phyloP scores from a whole-genome alignment of 73 alveolate genomes.

The Paramecium tetraurelia region DNA sequence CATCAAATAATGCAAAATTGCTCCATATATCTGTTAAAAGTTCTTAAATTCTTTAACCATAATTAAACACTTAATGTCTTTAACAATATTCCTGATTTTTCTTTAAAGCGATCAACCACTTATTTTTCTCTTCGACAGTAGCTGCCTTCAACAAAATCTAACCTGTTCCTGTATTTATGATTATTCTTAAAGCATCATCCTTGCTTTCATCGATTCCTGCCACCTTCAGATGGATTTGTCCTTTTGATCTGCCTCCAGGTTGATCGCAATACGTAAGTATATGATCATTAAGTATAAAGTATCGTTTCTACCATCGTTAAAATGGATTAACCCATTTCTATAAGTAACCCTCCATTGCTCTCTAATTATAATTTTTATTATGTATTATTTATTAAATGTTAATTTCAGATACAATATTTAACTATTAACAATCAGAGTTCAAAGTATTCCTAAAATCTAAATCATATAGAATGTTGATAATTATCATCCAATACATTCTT shows the following conservation, averaged over 20 bases:
- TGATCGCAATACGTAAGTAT: constrained; percentile 57
- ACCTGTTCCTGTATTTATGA: constrained; percentile 52
- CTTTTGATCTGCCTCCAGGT: constrained; percentile 54
- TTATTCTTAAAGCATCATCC: constrained; percentile 57
- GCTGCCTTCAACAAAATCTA: constrained; percentile 29
- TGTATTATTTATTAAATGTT: not conserved
- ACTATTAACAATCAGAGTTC: not conserved
- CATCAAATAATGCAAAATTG: constrained; percentile 48
- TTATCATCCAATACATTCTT: too few species aligned
- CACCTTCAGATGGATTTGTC: constrained; percentile 51
- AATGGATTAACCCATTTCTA: constrained; percentile 61
- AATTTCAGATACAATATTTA: not conserved
- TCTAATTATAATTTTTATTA: not conserved
- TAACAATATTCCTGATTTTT: not conserved
- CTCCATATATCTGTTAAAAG: constrained; percentile 19
- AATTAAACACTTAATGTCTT: not conserved
- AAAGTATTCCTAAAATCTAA: not conserved
- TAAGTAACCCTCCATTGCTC: constrained; percentile 66
- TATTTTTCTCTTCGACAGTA: constrained; percentile 8
- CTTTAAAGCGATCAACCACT: constrained; percentile 45
- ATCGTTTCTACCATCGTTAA: constrained; percentile 68
- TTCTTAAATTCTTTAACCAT: not conserved
- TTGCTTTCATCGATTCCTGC: constrained; percentile 40
- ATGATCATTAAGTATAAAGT: constrained; percentile 60
- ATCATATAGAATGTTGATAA: not conserved